A percentile compares a stretch with the other conserved stretches of the same genome.
These are phyloP conservation scores for Pulicaria dysenterica DNA, from an alignment of 129 eudicot genomes.

Conservation along the genomic window DNA sequence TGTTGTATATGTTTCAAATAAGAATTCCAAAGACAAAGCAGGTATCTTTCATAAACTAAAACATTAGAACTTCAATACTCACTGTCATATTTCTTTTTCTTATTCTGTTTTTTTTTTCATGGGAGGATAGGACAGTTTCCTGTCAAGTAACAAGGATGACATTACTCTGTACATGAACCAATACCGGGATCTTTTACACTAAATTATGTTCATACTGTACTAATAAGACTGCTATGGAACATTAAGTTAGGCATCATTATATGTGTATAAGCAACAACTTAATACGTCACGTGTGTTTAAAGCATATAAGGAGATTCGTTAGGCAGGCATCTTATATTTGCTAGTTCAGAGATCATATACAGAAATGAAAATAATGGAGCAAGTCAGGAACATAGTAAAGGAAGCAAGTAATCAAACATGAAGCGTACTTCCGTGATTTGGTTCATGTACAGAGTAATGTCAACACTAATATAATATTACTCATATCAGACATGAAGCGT, in stretches of 20 bases:
- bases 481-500: constrained; percentile 38
- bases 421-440: constrained; percentile 84
- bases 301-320: constrained; percentile 11
- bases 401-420: constrained; percentile 9
- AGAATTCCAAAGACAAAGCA: too few species aligned
- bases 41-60: not conserved
- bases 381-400: constrained; percentile 7
- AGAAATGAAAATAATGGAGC: not conserved
- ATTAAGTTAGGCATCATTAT: not conserved
- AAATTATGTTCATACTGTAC: not conserved
- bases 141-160: not conserved
- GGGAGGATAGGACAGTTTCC: not conserved
- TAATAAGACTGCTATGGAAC: not conserved
- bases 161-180: not conserved
- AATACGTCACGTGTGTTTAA: too few species aligned
- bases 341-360: constrained; percentile 13
- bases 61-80: not conserved
- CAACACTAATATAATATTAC: constrained; percentile 15
- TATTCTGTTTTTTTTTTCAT: not conserved
- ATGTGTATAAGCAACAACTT: not conserved
- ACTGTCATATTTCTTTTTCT: not conserved
- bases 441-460: not conserved
- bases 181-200: not conserved
- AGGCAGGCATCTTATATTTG: constrained; percentile 14
- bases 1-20: too few species aligned